Conservation (phyloP, 495 filamentous ascomycete genomes). For the Podospora tetraspora region DNA sequence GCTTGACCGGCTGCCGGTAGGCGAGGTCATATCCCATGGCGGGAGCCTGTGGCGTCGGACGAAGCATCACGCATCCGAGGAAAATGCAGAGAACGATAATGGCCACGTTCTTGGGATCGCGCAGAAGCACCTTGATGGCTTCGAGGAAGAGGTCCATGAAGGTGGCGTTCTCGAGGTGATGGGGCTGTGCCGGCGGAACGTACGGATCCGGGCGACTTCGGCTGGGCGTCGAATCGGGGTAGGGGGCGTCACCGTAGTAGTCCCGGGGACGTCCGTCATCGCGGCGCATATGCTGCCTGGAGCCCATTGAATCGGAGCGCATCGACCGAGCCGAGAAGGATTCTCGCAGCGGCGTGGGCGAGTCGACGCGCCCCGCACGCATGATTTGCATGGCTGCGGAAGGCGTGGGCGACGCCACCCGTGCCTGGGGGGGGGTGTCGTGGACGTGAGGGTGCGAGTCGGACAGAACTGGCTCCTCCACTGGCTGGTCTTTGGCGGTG, state of each 20-base stretch:
- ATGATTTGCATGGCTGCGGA: constrained; percentile 12
- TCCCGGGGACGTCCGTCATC: constrained; percentile 50
- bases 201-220: constrained; percentile 26
- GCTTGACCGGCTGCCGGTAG: constrained; percentile 6
- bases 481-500: background rate
- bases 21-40: constrained; percentile 12
- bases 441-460: background rate
- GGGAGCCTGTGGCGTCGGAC: constrained; percentile 9
- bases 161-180: constrained; percentile 32
- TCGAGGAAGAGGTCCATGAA: constrained; percentile 60
- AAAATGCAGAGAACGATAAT: constrained; percentile 59
- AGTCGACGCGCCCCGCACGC: constrained; percentile 12
- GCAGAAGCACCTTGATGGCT: constrained; percentile 60
- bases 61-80: constrained; percentile 48
- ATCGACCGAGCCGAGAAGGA: constrained; percentile 11
- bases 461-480: background rate
- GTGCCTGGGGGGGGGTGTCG: background rate
- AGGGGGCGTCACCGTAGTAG: constrained; percentile 43
- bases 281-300: constrained; percentile 30
- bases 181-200: constrained; percentile 13
- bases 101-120: constrained; percentile 65
- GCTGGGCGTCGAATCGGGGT: constrained; percentile 10
- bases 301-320: constrained; percentile 23
- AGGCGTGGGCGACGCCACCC: constrained; percentile 2
- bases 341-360: constrained; percentile 5